Evolutionary conservation across 2,329 filamentous ascomycete species (phyloP), one percentile per base, ranked within the genome.

Genomic region (Shiraia sp.): DNA sequence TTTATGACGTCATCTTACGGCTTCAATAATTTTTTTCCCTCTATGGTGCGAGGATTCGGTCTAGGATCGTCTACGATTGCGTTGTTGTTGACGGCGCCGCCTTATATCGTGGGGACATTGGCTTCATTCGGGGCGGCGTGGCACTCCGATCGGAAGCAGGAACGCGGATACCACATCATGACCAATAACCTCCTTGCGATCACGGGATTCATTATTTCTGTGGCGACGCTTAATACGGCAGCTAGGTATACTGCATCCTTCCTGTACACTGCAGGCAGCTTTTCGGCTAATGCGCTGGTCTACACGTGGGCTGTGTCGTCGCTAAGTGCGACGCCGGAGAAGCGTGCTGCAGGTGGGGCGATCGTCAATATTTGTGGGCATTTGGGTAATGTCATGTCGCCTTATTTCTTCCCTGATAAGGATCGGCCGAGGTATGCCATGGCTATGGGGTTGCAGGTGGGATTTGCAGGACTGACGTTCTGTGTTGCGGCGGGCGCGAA

Each of bases 341-440:
- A 73, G 57, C 60, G 64, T 8, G 70, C 71, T 1, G 46, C 45
- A 10, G 68, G 65, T 4, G 60, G 57, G 5, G 63, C 69, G 1
- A 62, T 73, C 0, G 59, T 71, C 14, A 72, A 72, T 32, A 55
- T 73, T 6, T 47, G 70, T 13, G 60, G 59, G 0, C 68, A 73
- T 32, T 32, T 73, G 2, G 70, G 68, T 1, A 72, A 68, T 7
- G 62, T 74, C n/a, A 69, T 64, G 43, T 66, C 59, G 1, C 71
- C 71, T 2, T 73, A 71, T 35, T 73, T 72, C 42, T 72, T 72
- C 15, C 48, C 51, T 1, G 42, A 51, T 23, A 40, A 30, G 8
- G 36, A 54, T 33, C 6, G 23, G 10, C 51, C 48, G 10, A 33
- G 48, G 19, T 54, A 51, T 25, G 47, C 31, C 0, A 54, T 49